A percentile compares a stretch with the other conserved stretches of the same genome.
phyloP scores from a whole-genome alignment of 1,284 basidiomycete species.

The Ustilago tritici region DNA sequence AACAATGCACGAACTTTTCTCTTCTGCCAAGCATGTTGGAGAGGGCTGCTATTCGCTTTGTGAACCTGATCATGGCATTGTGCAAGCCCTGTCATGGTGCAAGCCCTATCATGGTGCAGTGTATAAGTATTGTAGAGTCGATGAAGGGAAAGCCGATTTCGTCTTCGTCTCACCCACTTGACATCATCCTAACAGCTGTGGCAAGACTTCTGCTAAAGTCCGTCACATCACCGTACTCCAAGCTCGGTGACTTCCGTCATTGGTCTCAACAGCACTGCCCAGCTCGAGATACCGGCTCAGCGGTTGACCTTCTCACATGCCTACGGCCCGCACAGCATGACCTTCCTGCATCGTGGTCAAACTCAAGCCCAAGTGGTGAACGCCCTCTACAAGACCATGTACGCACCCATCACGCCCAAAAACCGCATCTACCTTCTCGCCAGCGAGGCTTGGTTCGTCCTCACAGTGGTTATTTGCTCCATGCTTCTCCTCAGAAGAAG shows the following conservation, averaged over 20 bases:
- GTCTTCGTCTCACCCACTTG: background rate
- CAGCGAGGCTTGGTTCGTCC: slow-evolving; percentile 9
- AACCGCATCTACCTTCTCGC: slow-evolving; percentile 11
- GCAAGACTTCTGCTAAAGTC: background rate
- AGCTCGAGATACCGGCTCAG: slow-evolving; percentile 2
- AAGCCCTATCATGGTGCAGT: background rate
- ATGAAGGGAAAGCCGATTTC: background rate
- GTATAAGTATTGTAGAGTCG: background rate
- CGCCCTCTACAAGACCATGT: slow-evolving; percentile 9
- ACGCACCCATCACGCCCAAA: background rate
- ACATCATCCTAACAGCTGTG: background rate
- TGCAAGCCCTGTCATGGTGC: background rate
- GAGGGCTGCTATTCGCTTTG: background rate
- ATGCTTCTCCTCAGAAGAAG: slow-evolving; percentile 27
- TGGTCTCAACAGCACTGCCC: background rate
- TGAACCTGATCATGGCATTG: too few relatives aligned
- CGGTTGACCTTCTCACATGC: background rate
- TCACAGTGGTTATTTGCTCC: slow-evolving; percentile 21
- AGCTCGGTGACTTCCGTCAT: background rate
- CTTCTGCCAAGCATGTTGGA: background rate
- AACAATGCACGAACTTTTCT: background rate
- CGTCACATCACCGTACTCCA: background rate
- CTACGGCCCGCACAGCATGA: slow-evolving; percentile 14
- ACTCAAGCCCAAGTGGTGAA: slow-evolving; percentile 16
- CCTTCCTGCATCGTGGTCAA: slow-evolving; percentile 27